Evolutionary conservation across 1,284 basidiomycete species (phyloP).

Genomic region (Flammula alnicola): DNA sequence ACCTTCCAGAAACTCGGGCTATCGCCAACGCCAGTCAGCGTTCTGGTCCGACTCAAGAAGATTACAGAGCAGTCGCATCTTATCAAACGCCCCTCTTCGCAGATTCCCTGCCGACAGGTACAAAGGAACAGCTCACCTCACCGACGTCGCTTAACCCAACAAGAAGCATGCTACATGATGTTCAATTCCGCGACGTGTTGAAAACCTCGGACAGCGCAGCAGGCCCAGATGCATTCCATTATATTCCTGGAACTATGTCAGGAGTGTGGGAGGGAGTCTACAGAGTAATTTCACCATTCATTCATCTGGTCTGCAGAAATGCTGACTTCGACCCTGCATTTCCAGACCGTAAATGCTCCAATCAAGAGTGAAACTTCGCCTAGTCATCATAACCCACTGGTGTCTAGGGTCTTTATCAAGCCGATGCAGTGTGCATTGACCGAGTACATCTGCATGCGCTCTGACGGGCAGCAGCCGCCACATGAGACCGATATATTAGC

Average conservation of each 20-base stretch:
- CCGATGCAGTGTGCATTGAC: conserved; percentile 48
- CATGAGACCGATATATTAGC: not conserved
- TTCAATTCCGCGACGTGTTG: conserved; percentile 43
- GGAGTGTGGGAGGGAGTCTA: conserved; percentile 63
- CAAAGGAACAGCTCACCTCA: not conserved
- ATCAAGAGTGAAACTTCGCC: not conserved
- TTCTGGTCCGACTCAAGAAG: conserved; percentile 55
- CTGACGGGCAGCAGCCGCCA: not conserved
- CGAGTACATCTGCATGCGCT: conserved; percentile 36
- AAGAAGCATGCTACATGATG: conserved; percentile 41
- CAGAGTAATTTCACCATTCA: conserved; percentile 44
- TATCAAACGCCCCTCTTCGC: conserved; percentile 50
- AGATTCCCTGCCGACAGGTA: conserved; percentile 35
- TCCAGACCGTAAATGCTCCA: conserved; percentile 9
- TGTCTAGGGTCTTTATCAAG: conserved; percentile 35
- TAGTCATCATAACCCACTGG: not conserved
- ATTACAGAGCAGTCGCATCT: conserved; percentile 42
- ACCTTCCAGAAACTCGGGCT: conserved; percentile 52
- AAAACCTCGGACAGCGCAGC: conserved; percentile 18
- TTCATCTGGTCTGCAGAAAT: not conserved
- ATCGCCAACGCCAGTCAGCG: conserved; percentile 45
- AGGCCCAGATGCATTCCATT: conserved; percentile 28
- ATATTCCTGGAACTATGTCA: conserved; percentile 47
- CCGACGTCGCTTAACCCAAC: not conserved
- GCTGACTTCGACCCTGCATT: conserved; percentile 3